Conservation (phyloP, 345 rosid species). For the Punica granatum region DNA sequence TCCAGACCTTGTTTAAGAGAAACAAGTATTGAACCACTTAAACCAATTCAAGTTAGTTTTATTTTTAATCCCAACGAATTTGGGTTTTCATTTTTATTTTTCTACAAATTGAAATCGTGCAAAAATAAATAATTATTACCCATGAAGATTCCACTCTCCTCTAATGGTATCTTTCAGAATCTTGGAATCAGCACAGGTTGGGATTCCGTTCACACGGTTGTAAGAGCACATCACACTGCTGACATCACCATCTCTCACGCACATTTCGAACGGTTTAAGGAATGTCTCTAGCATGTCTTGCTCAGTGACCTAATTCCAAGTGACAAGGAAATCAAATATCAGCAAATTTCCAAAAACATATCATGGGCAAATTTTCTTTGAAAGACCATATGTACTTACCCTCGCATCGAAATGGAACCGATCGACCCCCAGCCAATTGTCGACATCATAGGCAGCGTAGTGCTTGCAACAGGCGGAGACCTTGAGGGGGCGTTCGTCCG, state of each 20-base stretch:
- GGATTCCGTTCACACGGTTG: constrained; percentile 34
- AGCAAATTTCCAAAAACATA: neutral
- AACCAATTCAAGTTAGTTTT: too few relatives aligned
- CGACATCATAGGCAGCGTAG: constrained; percentile 36
- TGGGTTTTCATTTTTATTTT: too few relatives aligned
- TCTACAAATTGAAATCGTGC: neutral
- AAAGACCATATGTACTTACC: neutral
- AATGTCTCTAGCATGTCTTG: constrained; percentile 34
- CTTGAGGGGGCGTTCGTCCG: constrained; percentile 33
- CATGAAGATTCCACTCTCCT: constrained; percentile 49
- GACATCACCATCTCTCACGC: constrained; percentile 39
- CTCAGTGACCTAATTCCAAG: constrained; percentile 17
- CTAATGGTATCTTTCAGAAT: constrained; percentile 28
- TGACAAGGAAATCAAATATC: neutral
- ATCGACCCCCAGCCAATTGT: constrained; percentile 29
- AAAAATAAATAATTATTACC: constrained; percentile 12
- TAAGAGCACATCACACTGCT: constrained; percentile 49
- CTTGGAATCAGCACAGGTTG: constrained; percentile 37
- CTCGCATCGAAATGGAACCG: constrained; percentile 23
- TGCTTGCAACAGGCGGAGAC: constrained; percentile 43
- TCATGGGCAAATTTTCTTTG: too few relatives aligned
- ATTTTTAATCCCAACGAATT: too few relatives aligned
- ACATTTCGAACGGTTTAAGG: constrained; percentile 30
- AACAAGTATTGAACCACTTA: too few relatives aligned
- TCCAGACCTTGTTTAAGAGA: too few relatives aligned